Evolutionary conservation across 306 rosid genomes (phyloP).

Genomic region (Coriaria nepalensis): DNA sequence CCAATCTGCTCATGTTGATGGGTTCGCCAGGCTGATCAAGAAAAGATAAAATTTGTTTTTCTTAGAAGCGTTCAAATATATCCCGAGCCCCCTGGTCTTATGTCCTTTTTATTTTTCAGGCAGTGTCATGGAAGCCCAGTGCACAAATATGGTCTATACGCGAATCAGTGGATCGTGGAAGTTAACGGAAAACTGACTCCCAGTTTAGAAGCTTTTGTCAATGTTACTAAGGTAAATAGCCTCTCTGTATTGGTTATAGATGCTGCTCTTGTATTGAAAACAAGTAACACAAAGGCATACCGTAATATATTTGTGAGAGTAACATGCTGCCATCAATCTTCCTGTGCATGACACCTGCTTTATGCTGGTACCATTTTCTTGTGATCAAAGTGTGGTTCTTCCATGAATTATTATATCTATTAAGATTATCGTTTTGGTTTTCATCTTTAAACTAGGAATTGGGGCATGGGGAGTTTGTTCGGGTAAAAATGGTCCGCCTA

Average conservation of each 20-base stretch:
- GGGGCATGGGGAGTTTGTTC: conserved; percentile 76
- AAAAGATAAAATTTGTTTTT: too few species aligned
- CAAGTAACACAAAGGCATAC: not conserved
- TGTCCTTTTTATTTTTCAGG: conserved; percentile 43
- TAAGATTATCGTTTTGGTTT: conserved; percentile 3
- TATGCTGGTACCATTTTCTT: too few species aligned
- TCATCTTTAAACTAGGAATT: conserved; percentile 41
- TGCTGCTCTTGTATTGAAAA: not conserved
- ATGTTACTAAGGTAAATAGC: conserved; percentile 87
- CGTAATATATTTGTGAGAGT: too few species aligned
- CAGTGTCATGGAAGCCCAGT: conserved; percentile 96
- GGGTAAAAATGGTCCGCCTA: conserved; percentile 62
- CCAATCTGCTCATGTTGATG: too few species aligned
- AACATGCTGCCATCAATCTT: too few species aligned
- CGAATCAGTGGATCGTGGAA: conserved; percentile 94
- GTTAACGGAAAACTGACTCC: conserved; percentile 81
- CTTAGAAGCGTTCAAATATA: too few species aligned
- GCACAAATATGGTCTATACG: conserved; percentile 85
- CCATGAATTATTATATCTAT: not conserved
- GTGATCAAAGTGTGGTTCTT: not conserved
- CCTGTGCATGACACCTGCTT: too few species aligned
- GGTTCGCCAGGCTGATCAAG: too few species aligned
- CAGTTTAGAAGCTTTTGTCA: conserved; percentile 61
- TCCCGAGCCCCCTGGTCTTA: too few species aligned
- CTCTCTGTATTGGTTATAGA: not conserved